Base-by-base conservation (phyloP, 2,329 filamentous ascomycete genomes). In the Albifimbria verrucaria region DNA sequence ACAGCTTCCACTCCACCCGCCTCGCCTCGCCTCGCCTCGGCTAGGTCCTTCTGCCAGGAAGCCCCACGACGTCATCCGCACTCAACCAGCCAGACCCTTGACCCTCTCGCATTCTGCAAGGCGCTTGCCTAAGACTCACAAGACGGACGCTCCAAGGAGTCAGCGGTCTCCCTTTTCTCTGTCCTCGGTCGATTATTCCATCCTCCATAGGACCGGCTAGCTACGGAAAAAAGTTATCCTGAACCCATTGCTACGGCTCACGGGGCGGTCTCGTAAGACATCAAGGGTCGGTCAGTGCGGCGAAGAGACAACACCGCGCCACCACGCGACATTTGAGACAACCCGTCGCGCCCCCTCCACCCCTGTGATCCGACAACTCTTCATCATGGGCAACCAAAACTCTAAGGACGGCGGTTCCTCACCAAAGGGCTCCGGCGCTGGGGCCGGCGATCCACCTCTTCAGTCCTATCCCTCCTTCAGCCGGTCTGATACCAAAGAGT, bases 401-500 rank as follows among this genome's bases (percentile, higher is more conserved):
- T 92, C 89, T 62, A 83, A 82, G 64, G 79, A 82, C 63, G 76
- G 77, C 61, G 71, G 71, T 55, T 71, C 68, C 54, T 67, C 73
- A 55, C 69, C 76, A 63, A 88, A 83, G 72, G 73, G 74, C 60
- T 76, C 76, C 41, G 74, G 72, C 56, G 68, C 70, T 49, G 68
- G 72, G 54, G 74, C 75, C 55, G 67, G 69, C 55, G 78, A 82
- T 56, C 65, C 61, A 22, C 52, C 60, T 44, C 77, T 97, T 54
- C 88, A 91, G 70, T 89, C 90, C 25, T 96, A 94, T 71, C 93
- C 92, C 24, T 96, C 93, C 24, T 93, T 97, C 69, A 89, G 87
- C 74, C 88, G 89, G 68, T 91, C 92, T 52, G 93, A 97, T 68
- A 97, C 93, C 24, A 93, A 92, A 69, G 92, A 96, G 60, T 97